Evolutionary conservation across 2,329 filamentous ascomycete genomes (phyloP), one percentile per base, ranked within the genome.

Genomic region (Trichoderma gracile): DNA sequence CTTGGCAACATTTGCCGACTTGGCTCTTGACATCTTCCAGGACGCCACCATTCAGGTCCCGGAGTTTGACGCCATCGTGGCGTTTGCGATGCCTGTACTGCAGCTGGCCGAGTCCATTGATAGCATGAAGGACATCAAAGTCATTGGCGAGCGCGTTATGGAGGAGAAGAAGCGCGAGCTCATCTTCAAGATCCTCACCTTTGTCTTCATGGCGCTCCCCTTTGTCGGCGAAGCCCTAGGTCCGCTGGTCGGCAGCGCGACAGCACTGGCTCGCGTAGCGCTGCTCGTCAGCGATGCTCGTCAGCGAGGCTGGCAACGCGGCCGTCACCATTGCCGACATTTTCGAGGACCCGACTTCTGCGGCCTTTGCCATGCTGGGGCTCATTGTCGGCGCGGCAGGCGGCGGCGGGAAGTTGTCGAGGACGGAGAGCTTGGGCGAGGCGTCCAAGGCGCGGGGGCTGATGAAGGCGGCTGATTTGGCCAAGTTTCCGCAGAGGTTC

Each of bases 201-300:
- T 81, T 63, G 50, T 79, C 56, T 74, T 84, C 63, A 79, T 81
- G 38, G 72, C 84, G n/a, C 73, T 83, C 17, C 82, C 82, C 17
- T 80, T 84, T 66, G 65, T 83, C 19, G 81, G 80, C 53, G 81
- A 82, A 9, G 15, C n/a, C 15, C 17, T 38, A 12, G 33, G 33
- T 14, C 33, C 33, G 12, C 10, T 38, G 33, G 33, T 38, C 10
- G 33, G 33, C 12, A 14, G 33, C 33, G 33, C 33, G 3, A 67
- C 53, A 9, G 23, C 33, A 19, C 12, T 56, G 19, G 53, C 53
- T 38, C 53, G 21, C 38, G 30, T 45, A 1, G 53, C 38, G 12
- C 38, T 56, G 19, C 38, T 56, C 19, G 8, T 56, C 14, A 68
- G 66, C 2, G 68, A 69, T 3, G 68, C 65, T 0, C n/a, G n/a